Base-by-base conservation (phyloP, 2,329 filamentous ascomycete genomes). In the Hawksworthiomyces lignivorus region DNA sequence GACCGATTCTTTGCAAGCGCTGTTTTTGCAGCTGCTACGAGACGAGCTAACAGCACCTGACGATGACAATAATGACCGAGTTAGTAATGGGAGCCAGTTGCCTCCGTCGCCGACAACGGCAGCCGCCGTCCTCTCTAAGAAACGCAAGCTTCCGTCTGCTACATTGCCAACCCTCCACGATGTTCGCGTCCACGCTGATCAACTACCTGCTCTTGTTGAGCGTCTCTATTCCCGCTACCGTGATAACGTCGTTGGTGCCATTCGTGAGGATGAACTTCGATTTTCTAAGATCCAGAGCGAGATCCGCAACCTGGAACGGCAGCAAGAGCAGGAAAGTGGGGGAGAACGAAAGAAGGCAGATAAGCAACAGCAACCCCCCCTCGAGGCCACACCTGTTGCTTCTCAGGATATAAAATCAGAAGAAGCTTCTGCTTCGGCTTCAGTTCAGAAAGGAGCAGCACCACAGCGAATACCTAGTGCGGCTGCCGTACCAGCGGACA, bases 191-290 rank as follows among this genome's bases (percentile, higher is more conserved):
- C 77, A 87, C 58, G 61, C 73, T 21, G 76, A 83, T 37, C 77
- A 83, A 49, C 69, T 94, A 2, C 84, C 84, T 1, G 66, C 72
- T 21, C 64, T 95, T 33, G 75, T 94, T 36, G 71, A 82, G 44
- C 78, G 82, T 49, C 70, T 95, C 2, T 94, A 92, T 57, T 72
- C 75, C 11, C 73, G 77, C 48, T 96, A 94, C 58, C 75, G 80
- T 49, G 77, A 83, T 34, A 68, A 81, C 32, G 69, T 82, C 36
- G 72, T 87, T n/a, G 67, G 69, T 43, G 74, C 82, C 54, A 85
- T 96, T 45, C 70, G 75, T 45, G 76, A 84, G 42, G 82, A 92
- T 48, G 89, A 96, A 65, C 72, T 70, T 45, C 71, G 68, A 39
- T 84, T 82, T 55, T 71, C 74, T 20, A 64, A 64, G 15, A 63